phyloP scores from a whole-genome alignment of 305 asterid genomes.

The Lippia alba region DNA sequence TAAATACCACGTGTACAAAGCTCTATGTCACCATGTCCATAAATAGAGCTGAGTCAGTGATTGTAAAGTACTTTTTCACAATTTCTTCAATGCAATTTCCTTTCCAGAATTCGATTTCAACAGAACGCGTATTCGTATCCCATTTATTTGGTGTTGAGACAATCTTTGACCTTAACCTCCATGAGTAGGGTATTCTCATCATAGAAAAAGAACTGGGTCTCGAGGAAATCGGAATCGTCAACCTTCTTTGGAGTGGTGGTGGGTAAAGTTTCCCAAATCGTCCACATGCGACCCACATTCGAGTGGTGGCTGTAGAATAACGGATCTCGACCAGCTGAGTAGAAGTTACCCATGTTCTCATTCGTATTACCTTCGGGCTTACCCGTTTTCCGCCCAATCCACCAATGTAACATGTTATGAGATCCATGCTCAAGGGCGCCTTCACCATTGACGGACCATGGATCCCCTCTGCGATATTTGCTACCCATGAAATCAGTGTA shows the following conservation, averaged over 20 bases:
- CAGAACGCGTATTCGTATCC: conserved; percentile 45
- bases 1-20: too few relatives aligned
- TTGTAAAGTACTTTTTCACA: too few relatives aligned
- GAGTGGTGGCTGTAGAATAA: neutral
- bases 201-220: conserved; percentile 44
- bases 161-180: conserved; percentile 44
- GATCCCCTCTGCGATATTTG: too few relatives aligned
- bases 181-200: conserved; percentile 52
- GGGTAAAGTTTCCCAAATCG: conserved; percentile 16
- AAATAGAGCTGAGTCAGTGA: too few relatives aligned
- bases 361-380: conserved; percentile 16
- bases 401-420: neutral
- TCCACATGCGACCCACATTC: neutral
- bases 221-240: neutral
- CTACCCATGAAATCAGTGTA: too few relatives aligned
- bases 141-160: conserved; percentile 38
- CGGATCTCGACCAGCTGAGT: neutral
- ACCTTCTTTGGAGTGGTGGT: neutral
- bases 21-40: too few relatives aligned
- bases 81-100: too few relatives aligned
- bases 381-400: neutral
- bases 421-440: neutral
- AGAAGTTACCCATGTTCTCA: conserved; percentile 43
- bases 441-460: too few relatives aligned
- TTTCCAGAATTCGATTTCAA: too few relatives aligned